Evolutionary conservation across 1,284 basidiomycete species (phyloP), one percentile per base, ranked within the genome.

Genomic region (Hortiboletus rubellus): DNA sequence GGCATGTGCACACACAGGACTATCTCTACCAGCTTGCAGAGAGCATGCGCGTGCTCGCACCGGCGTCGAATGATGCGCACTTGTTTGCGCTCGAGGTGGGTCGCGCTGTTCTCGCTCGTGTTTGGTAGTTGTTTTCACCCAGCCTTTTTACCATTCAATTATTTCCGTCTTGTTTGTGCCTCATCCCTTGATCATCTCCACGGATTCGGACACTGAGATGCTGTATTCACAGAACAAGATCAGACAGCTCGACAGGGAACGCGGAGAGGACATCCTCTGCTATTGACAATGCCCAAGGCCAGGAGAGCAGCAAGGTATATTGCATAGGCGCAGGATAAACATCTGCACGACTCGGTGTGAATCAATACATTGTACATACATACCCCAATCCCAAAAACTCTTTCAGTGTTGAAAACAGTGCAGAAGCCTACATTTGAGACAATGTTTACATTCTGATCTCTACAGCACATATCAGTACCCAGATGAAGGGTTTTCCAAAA

Each of bases 1-100:
- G n/a, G n/a, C n/a, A n/a, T 33, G 7, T 15, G 10, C 4, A 24
- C 8, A 3, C 15, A 45, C 41, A 91, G 84, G 92, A 94, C 46
- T 95, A 94, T 65, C 75, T 94, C 7, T 91, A 87, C 65, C 79
- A 84, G 14, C 82, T 95, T 2, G 85, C 85, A 1, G 76, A 81
- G 37, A 83, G 89, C 0, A 82, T 94, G 1, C 78, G 84, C 12
- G 71, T 79, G 31, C 81, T 95, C 0, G 85, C 87, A 0, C 88
- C 89, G 0, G 78, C 86, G 52, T 89, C 89, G 3, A 75, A 83
- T 46, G 92, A 95, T 63, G 83, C 85, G 2, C 88, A 95, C 75
- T 74, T 94, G 18, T 86, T 82, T 57, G 82, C 86, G 7, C 77
- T 95, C 6, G 92, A 94, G 80, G 81, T 81, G 50, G 31, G 70